Evolutionary conservation across 2,329 filamentous ascomycete species (phyloP), one percentile per base, ranked within the genome.

Genomic region (Acrocalymma vagum): DNA sequence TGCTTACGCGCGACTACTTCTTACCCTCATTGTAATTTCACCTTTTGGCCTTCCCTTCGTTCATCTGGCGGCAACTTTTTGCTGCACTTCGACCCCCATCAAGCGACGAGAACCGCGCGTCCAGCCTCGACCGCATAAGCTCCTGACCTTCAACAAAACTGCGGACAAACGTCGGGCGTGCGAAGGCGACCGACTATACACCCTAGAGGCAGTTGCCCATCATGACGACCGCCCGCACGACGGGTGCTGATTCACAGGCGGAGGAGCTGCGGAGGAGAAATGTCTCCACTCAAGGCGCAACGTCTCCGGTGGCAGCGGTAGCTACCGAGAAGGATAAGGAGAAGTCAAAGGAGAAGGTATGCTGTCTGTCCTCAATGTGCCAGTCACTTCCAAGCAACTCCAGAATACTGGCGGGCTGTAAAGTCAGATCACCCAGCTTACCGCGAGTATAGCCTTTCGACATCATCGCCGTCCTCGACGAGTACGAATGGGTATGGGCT

Each of bases 401-500:
- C n/a, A n/a, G n/a, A n/a, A 8, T 15, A 15, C 15, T 23, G 14
- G n/a, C 9, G 15, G 31, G 30, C 42, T 24, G 35, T 31, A 41
- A 25, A 23, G n/a, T 18, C 22, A 23, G 13, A 26, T 13, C 8
- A 27, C 6, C 16, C 6, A 41, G 45, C 62, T 65, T 45, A 68
- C 43, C 23, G 21, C n/a, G 7, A 11, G 29, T 10, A 8, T 47
- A 72, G 68, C 56, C 72, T 29, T 77, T 81, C 55, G 82, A 81
- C 16, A 67, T 88, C 51, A 71, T 88, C 56, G 69, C 85, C 40
- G 76, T 81, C 57, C 79, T 91, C 53, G 79, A 83, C 60, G 74
- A 80, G 41, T 83, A 78, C 67, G 83, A 86, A 61, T 81, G 77
- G 51, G 71, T 86, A 48, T 77, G 84, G 66, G 82, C 81, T n/a